phyloP scores from a whole-genome alignment of 306 rosid genomes.

The Cicer judaicum region DNA sequence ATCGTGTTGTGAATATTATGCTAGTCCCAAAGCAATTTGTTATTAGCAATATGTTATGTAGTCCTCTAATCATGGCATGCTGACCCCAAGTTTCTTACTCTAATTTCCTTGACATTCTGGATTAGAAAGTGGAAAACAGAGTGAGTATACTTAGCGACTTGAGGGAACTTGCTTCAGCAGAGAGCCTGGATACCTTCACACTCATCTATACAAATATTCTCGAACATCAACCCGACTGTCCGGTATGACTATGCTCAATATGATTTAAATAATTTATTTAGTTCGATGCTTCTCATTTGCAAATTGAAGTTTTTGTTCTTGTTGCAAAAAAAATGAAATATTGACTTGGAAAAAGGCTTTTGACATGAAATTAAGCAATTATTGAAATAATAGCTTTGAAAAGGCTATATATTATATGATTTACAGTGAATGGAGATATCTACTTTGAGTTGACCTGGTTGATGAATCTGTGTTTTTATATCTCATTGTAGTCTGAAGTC shows the following conservation, averaged over 20 bases:
- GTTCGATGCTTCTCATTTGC: slow-evolving; percentile 12
- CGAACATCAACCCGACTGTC: slow-evolving; percentile 98
- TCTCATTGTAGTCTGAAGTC: slow-evolving; percentile 77
- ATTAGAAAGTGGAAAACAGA: slow-evolving; percentile 90
- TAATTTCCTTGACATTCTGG: slow-evolving; percentile 41
- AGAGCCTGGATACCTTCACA: slow-evolving; percentile 88
- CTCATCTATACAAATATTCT: slow-evolving; percentile 92
- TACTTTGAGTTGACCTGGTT: slow-evolving; percentile 16
- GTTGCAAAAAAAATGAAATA: slow-evolving; percentile 1
- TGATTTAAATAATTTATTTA: slow-evolving; percentile 23
- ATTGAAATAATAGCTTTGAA: not conserved
- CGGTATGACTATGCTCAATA: slow-evolving; percentile 63
- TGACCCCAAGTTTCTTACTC: slow-evolving; percentile 35
- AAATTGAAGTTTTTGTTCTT: slow-evolving; percentile 7
- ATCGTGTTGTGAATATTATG: slow-evolving; percentile 14
- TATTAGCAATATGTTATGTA: not conserved
- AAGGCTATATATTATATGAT: not conserved
- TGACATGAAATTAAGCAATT: not conserved
- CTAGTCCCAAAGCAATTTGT: slow-evolving; percentile 5
- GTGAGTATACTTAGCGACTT: slow-evolving; percentile 78
- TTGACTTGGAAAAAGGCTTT: not conserved
- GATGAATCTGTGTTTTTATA: slow-evolving; percentile 39
- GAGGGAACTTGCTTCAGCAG: slow-evolving; percentile 97
- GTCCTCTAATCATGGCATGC: not conserved
- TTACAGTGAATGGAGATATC: slow-evolving; percentile 4